These are phyloP conservation scores for Pharnaceum exiguum DNA, from an alignment of 148 eudicot genomes.

Conservation along the genomic window DNA sequence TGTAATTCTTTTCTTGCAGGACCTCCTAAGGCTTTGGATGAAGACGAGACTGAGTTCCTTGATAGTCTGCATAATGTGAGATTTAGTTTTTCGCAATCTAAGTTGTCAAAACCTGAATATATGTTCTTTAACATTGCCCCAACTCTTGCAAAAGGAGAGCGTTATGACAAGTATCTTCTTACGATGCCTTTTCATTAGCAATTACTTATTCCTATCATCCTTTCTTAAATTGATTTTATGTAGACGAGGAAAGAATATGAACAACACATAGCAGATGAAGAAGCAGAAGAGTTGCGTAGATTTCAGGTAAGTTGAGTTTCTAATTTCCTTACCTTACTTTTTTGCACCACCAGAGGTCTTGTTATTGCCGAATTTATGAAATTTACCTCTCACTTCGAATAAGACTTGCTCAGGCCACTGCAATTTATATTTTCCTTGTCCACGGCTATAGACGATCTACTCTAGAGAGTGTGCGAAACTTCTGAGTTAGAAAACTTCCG, in stretches of 20 bases:
- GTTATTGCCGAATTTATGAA: neutral
- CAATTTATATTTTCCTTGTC: too few relatives aligned
- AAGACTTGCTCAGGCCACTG: too few relatives aligned
- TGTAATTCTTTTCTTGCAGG: conserved; percentile 42
- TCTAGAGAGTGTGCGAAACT: too few relatives aligned
- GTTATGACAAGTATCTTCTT: neutral
- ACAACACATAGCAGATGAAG: conserved; percentile 70
- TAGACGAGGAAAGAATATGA: conserved; percentile 83
- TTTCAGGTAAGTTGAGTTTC: conserved; percentile 74
- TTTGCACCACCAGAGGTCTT: neutral
- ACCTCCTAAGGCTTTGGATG: conserved; percentile 97
- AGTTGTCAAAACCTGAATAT: too few relatives aligned
- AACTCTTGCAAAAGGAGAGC: neutral
- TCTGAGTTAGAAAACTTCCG: too few relatives aligned
- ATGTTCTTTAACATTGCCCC: neutral
- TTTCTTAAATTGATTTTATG: neutral
- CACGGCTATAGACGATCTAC: too few relatives aligned
- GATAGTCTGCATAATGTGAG: conserved; percentile 70
- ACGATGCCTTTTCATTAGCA: neutral
- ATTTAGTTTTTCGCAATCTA: neutral
- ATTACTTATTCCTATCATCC: neutral
- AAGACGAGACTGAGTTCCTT: conserved; percentile 93
- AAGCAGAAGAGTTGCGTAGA: conserved; percentile 62
- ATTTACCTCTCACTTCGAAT: neutral
- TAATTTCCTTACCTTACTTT: too few relatives aligned